Percentiles rank a stretch among this genome's conserved stretches.
Evolutionary conservation across 2,329 filamentous ascomycete genomes (phyloP).

Genomic region (Arthrobotrys sphaeroides): DNA sequence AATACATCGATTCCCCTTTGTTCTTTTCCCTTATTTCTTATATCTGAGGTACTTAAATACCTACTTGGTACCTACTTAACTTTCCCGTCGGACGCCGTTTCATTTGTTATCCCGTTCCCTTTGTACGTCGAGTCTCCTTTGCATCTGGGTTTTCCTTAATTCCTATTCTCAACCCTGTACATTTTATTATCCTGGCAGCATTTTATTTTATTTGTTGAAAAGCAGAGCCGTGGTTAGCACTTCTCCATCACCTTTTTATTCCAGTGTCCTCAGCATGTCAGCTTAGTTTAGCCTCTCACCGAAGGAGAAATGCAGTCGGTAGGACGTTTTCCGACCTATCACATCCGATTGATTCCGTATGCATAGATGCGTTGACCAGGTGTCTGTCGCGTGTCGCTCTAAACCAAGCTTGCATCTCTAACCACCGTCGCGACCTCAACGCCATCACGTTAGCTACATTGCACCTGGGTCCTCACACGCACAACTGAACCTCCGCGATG

Average conservation of each 20-base stretch:
- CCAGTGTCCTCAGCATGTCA: conserved; percentile 4
- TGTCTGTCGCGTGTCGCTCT: conserved; percentile 31
- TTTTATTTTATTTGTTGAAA: conserved; percentile 27
- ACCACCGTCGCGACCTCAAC: conserved; percentile 13
- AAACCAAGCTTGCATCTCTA: too few relatives aligned
- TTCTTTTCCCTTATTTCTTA: neutral
- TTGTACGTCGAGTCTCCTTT: conserved; percentile 37
- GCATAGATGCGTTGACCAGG: conserved; percentile 22
- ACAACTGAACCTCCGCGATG: conserved; percentile 45
- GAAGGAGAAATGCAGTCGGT: conserved; percentile 12
- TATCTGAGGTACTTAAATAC: too few relatives aligned
- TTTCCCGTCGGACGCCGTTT: too few relatives aligned
- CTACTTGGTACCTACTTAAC: too few relatives aligned
- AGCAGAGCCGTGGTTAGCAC: conserved; percentile 24
- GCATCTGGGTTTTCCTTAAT: conserved; percentile 50
- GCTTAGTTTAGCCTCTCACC: too few relatives aligned
- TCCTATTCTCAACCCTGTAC: conserved; percentile 45
- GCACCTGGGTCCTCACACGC: conserved; percentile 8
- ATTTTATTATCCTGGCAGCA: conserved; percentile 38
- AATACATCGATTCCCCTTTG: conserved; percentile 47
- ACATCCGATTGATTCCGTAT: neutral
- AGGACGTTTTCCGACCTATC: conserved; percentile 10
- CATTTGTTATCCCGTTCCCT: too few relatives aligned
- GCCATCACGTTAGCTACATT: too few relatives aligned
- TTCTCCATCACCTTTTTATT: neutral